Conservation (phyloP, 1,284 basidiomycete species). For the Ustanciosporium gigantosporum region DNA sequence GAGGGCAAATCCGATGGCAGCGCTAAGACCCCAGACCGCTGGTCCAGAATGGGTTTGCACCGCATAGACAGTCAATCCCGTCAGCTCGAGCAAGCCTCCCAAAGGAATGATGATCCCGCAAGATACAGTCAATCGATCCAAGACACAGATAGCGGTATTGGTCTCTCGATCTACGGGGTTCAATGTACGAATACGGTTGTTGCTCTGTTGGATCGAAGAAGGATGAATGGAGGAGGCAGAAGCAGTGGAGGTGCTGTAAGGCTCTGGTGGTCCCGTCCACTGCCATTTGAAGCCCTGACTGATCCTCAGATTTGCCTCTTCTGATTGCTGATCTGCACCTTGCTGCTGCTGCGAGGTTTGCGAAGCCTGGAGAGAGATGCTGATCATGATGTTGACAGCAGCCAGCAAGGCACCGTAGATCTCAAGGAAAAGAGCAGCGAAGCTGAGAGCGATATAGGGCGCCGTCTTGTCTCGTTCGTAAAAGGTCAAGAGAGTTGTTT, state of each 20-base stretch:
- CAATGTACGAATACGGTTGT: neutral
- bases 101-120: slow-evolving; percentile 1
- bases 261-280: slow-evolving; percentile 1
- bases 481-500: slow-evolving; percentile 4
- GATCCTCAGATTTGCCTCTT: neutral
- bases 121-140: neutral
- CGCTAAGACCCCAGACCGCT: neutral
- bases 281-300: neutral
- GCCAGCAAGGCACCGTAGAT: slow-evolving; percentile 14
- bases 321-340: neutral
- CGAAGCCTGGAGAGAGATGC: neutral
- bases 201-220: no score
- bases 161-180: neutral
- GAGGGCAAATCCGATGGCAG: neutral
- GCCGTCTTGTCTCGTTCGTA: neutral
- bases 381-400: slow-evolving; percentile 2
- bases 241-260: neutral
- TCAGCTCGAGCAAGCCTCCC: neutral
- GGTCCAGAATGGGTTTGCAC: neutral
- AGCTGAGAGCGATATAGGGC: neutral
- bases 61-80: neutral
- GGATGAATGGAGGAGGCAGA: neutral
- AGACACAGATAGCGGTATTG: neutral
- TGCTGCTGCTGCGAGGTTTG: neutral
- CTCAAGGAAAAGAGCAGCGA: slow-evolving; percentile 11